phyloP scores from a whole-genome alignment of 2,329 filamentous ascomycete species.

The Xylariaceae sp. region DNA sequence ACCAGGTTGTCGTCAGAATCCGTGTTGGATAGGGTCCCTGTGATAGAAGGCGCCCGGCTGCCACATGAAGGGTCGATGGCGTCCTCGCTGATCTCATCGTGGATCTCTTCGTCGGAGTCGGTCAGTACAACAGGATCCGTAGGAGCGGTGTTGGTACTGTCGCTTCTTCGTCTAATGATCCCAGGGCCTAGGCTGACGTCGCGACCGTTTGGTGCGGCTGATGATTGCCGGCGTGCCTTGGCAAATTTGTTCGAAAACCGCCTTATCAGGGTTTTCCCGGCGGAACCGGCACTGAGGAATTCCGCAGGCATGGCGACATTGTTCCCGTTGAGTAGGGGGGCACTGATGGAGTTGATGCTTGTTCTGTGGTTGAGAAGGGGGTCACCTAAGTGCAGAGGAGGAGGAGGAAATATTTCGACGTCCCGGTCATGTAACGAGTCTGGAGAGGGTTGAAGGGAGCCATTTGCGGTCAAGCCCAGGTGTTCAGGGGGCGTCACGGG shows the following conservation, averaged over 20 bases:
- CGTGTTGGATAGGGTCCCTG: conserved; percentile 35
- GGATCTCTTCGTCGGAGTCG: conserved; percentile 55
- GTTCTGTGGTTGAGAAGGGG: conserved; percentile 58
- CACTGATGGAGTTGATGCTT: conserved; percentile 58
- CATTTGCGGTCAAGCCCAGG: conserved; percentile 47
- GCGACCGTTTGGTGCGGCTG: conserved; percentile 67
- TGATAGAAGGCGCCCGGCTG: conserved; percentile 44
- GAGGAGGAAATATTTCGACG: conserved; percentile 45
- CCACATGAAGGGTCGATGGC: conserved; percentile 43
- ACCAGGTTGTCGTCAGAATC: conserved; percentile 59
- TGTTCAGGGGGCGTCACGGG: conserved; percentile 53
- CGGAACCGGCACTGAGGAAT: conserved; percentile 28
- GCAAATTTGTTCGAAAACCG: conserved; percentile 72
- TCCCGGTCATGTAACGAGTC: conserved; percentile 55
- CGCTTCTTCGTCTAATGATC: conserved; percentile 79
- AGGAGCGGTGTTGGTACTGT: conserved; percentile 72
- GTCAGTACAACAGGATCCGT: conserved; percentile 40
- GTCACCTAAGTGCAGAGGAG: conserved; percentile 66
- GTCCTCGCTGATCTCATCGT: conserved; percentile 47
- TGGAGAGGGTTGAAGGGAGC: conserved; percentile 59
- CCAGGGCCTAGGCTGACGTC: conserved; percentile 87
- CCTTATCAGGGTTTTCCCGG: conserved; percentile 60
- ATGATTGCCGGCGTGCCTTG: conserved; percentile 67
- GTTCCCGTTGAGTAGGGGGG: conserved; percentile 49
- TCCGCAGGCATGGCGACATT: conserved; percentile 53